Base-by-base conservation (phyloP, 352 stramenopile species). In the Phytophthora fragariaefolia region DNA sequence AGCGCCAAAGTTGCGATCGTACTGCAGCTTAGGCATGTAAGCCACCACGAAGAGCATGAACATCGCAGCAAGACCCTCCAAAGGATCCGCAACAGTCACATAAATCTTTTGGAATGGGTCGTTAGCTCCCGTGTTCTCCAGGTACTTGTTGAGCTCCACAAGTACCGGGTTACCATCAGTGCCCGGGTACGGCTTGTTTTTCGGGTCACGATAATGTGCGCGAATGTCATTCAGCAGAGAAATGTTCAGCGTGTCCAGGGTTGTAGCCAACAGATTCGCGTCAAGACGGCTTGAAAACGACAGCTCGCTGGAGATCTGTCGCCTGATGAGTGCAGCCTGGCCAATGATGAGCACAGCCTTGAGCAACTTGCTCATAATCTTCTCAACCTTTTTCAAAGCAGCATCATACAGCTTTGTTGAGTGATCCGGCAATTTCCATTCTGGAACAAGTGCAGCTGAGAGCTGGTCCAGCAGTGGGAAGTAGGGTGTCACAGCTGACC, bases 91-190 rank as follows among this genome's bases (percentile, higher is more conserved):
- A n/a, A 97, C 91, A 5, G 85, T 97, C 66, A 98, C 91, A 72
- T 98, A 98, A 46, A 98, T 96, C 69, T 97, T 98, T 64, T 96
- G 81, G 67, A 98, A 91, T 32, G 95, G 95, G 67, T 98, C 93
- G 32, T 96, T 96, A 24, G 90, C 75, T 32, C 95, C 95, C 46
- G 92, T 95, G 59, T 97, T 96, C 64, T 97, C 89, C 40, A 98
- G 62, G 40, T 98, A 93, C 58, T 96, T 96, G 74, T 97, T 96
- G 28, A 98, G 77, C 63, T 97, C 87, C 13, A 95, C 83, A 24
- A 97, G 75, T 48, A 97, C 87, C 26, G 89, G 85, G 55, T 96
- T 94, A 13, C 80, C 79, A 38, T 91, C 84, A 20, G 57, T 89
- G 17, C 82, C 82, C 10, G 89, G 90, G 60, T 96, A 93, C 43